Percentiles rank a stretch among this genome's conserved stretches.
phyloP scores from a whole-genome alignment of 805 yeast species.

The Ascoidea tarda region DNA sequence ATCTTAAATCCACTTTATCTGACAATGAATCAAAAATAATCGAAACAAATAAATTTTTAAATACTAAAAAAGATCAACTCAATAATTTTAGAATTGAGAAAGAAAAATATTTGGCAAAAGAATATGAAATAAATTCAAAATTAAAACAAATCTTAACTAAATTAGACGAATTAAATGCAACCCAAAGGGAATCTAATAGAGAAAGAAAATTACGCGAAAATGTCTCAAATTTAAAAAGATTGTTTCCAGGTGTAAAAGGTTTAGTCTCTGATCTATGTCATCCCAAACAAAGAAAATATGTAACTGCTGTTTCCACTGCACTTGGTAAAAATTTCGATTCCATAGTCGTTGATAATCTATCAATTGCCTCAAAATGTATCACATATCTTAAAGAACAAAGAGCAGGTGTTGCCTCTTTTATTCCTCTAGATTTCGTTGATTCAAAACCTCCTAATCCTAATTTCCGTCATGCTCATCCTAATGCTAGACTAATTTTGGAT shows the following conservation, averaged over 20 bases:
- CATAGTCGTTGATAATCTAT: conserved; percentile 61
- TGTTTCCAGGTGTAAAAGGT: conserved; percentile 81
- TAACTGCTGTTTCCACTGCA: conserved; percentile 58
- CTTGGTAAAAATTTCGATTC: conserved; percentile 75
- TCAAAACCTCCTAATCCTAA: conserved; percentile 38
- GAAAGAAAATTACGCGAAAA: conserved; percentile 65
- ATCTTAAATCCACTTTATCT: conserved; percentile 14
- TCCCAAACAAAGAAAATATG: conserved; percentile 62
- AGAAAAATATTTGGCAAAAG: conserved; percentile 29
- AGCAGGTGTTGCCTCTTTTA: conserved; percentile 72
- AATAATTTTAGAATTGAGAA: conserved; percentile 24
- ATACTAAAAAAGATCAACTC: conserved; percentile 25
- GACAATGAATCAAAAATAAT: conserved; percentile 13
- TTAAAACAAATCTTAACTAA: conserved; percentile 44
- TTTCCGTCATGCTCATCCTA: conserved; percentile 35
- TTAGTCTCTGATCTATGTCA: conserved; percentile 65
- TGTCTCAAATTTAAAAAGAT: conserved; percentile 48
- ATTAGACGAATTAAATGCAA: conserved; percentile 63
- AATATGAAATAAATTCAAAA: conserved; percentile 46
- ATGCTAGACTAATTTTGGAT: conserved; percentile 59
- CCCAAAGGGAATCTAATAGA: conserved; percentile 58
- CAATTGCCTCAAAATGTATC: conserved; percentile 65
- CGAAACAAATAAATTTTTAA: conserved; percentile 21
- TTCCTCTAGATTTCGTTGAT: conserved; percentile 72
- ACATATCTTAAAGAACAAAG: conserved; percentile 73